Evolutionary conservation across 805 yeast species (phyloP).

Genomic region (Myxozyma monticola): DNA sequence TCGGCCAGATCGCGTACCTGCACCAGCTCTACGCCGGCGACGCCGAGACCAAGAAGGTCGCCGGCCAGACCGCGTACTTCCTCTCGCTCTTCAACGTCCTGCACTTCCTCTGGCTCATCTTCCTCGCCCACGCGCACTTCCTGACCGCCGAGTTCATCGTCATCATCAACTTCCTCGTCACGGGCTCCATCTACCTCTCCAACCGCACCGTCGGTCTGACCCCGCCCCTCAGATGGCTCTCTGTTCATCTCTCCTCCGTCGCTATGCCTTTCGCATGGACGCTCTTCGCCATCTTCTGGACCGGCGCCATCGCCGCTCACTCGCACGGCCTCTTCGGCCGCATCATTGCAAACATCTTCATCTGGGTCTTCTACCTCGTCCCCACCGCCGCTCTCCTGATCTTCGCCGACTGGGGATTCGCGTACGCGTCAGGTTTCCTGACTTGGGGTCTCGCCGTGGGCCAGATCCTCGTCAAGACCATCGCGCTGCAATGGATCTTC

Average conservation of each 20-base stretch:
- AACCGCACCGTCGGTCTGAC: conserved; percentile 59
- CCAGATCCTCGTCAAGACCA: conserved; percentile 64
- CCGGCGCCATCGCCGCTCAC: conserved; percentile 74
- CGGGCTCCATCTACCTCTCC: conserved; percentile 50
- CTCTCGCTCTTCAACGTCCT: conserved; percentile 67
- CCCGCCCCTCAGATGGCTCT: conserved; percentile 51
- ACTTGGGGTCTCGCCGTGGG: conserved; percentile 67
- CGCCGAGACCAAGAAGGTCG: conserved; percentile 31
- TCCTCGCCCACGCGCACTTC: conserved; percentile 61
- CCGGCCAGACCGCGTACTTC: conserved; percentile 48
- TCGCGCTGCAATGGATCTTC: conserved; percentile 86
- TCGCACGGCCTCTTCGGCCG: conserved; percentile 60
- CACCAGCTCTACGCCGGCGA: conserved; percentile 29
- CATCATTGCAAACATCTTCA: conserved; percentile 65
- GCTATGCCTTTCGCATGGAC: conserved; percentile 78
- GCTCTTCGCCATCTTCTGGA: conserved; percentile 75
- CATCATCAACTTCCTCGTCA: conserved; percentile 59
- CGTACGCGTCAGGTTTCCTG: conserved; percentile 57
- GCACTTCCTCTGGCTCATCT: conserved; percentile 62
- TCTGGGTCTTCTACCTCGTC: conserved; percentile 74
- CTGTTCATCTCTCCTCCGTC: conserved; percentile 63
- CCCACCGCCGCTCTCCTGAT: conserved; percentile 59
- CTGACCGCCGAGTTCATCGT: conserved; percentile 59
- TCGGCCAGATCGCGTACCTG: conserved; percentile 50
- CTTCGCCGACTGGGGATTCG: conserved; percentile 71